These are phyloP conservation scores for Pythium scleroteichum DNA, from an alignment of 352 stramenopile genomes.

Conservation along the genomic window DNA sequence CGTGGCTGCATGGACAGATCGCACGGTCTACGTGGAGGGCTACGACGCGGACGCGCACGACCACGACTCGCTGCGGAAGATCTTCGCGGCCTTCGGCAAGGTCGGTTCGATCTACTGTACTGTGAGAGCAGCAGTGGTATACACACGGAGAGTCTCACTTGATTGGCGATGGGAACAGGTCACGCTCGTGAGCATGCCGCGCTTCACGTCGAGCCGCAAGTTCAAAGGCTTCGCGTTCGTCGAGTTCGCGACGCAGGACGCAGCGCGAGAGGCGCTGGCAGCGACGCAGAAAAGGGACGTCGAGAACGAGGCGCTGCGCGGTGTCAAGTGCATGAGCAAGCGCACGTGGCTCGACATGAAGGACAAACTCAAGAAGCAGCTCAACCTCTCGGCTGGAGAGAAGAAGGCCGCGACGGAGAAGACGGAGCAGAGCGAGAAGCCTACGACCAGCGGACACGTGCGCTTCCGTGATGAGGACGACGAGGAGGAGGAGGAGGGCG, in stretches of 20 bases:
- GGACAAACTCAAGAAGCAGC: conserved; percentile 55
- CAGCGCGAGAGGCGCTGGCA: conserved; percentile 31
- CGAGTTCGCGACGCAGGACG: conserved; percentile 53
- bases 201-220: conserved; percentile 59
- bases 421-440: background rate
- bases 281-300: conserved; percentile 24
- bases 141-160: conserved; percentile 1
- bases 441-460: conserved; percentile 31
- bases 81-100: conserved; percentile 65
- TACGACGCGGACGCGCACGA: conserved; percentile 50
- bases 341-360: conserved; percentile 60
- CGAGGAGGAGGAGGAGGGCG: conserved; percentile 19
- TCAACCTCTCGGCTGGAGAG: conserved; percentile 14
- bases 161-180: conserved; percentile 30
- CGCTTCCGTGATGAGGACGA: conserved; percentile 41
- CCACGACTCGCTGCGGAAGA: conserved; percentile 64
- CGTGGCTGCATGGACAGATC: conserved; percentile 30
- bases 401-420: background rate
- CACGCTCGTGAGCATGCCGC: conserved; percentile 73
- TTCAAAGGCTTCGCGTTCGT: conserved; percentile 88
- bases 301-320: conserved; percentile 22
- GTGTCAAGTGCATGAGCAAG: conserved; percentile 64
- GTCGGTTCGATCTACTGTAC: too few relatives aligned
- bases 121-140: too few relatives aligned
- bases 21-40: conserved; percentile 79